These are phyloP conservation scores for Pseudocercospora vitis DNA, from an alignment of 2,329 filamentous ascomycete genomes.

Conservation along the genomic window DNA sequence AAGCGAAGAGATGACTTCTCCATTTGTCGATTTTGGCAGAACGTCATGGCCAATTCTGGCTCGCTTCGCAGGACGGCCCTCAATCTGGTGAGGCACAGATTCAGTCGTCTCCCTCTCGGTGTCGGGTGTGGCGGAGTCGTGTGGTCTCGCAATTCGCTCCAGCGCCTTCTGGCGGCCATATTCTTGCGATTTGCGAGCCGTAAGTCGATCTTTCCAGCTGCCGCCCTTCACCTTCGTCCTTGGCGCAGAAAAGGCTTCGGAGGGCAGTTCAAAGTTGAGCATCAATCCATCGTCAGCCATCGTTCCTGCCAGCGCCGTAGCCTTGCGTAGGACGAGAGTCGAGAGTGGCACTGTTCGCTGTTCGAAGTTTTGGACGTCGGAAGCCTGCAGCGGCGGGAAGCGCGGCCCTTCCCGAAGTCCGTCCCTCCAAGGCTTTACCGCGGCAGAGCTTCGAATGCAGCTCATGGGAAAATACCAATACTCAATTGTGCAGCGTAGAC, in stretches of 20 bases:
- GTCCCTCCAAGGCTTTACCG: too few species aligned
- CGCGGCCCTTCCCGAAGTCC: too few species aligned
- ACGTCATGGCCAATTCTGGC: constrained; percentile 24
- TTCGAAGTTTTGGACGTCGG: neutral
- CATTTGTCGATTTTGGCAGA: constrained; percentile 22
- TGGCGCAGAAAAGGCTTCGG: constrained; percentile 63
- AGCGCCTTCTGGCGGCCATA: constrained; percentile 50
- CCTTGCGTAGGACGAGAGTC: too few species aligned
- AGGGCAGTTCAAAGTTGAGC: constrained; percentile 78
- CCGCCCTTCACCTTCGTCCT: constrained; percentile 77
- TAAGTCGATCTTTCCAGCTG: constrained; percentile 85
- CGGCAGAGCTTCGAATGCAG: too few species aligned
- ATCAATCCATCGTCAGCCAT: constrained; percentile 97
- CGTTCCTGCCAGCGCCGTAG: too few species aligned
- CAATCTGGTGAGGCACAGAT: neutral
- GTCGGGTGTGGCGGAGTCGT: neutral
- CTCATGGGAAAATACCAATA: neutral
- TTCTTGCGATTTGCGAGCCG: constrained; percentile 68
- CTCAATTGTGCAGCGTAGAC: constrained; percentile 16
- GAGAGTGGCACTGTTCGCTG: neutral
- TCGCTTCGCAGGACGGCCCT: constrained; percentile 21
- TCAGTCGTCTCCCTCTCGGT: neutral
- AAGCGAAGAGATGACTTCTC: constrained; percentile 75
- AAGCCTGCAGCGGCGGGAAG: neutral
- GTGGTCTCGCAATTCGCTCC: constrained; percentile 24